A percentile compares a stretch with the other conserved stretches of the same genome.
These are phyloP conservation scores for Fusarium zealandicum DNA, from an alignment of 2,329 filamentous ascomycete species.

Conservation along the genomic window DNA sequence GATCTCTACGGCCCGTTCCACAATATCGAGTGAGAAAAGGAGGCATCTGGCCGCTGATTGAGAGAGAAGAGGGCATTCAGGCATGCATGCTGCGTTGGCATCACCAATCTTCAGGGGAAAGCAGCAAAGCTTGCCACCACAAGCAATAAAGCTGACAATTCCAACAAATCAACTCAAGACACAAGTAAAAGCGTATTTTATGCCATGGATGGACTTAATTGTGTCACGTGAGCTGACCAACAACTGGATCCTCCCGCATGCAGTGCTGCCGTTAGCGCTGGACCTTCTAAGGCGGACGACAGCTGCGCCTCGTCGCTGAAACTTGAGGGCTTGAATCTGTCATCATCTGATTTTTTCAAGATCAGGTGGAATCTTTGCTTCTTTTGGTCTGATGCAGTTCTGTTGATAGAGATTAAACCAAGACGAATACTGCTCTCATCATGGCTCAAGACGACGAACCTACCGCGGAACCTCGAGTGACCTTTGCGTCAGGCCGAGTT, in stretches of 20 bases:
- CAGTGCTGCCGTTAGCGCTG: slow-evolving; percentile 34
- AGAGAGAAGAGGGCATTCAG: slow-evolving; percentile 8
- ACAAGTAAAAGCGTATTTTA: slow-evolving; percentile 14
- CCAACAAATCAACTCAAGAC: slow-evolving; percentile 26
- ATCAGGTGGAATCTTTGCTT: background rate
- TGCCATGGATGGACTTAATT: background rate
- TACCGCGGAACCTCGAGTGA: slow-evolving; percentile 42
- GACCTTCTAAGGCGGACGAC: slow-evolving; percentile 6
- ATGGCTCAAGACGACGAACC: slow-evolving; percentile 35
- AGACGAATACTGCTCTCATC: background rate
- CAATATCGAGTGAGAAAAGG: background rate
- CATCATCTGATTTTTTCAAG: slow-evolving; percentile 19
- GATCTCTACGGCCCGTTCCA: slow-evolving; percentile 3
- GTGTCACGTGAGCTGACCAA: slow-evolving; percentile 29
- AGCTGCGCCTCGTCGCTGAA: slow-evolving; percentile 30
- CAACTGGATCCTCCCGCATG: slow-evolving; percentile 29
- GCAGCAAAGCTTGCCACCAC: background rate
- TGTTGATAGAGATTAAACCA: background rate
- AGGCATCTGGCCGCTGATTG: slow-evolving; percentile 6
- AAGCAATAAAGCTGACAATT: slow-evolving; percentile 3
- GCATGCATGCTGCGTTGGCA: slow-evolving; percentile 20
- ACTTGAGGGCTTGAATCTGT: slow-evolving; percentile 19
- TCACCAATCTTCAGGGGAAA: background rate
- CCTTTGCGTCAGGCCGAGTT: slow-evolving; percentile 38
- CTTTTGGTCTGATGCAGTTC: background rate